Percentiles rank a stretch among this genome's conserved stretches.
Conservation (phyloP, 345 rosid genomes). For the Mallotus nudiflorus region DNA sequence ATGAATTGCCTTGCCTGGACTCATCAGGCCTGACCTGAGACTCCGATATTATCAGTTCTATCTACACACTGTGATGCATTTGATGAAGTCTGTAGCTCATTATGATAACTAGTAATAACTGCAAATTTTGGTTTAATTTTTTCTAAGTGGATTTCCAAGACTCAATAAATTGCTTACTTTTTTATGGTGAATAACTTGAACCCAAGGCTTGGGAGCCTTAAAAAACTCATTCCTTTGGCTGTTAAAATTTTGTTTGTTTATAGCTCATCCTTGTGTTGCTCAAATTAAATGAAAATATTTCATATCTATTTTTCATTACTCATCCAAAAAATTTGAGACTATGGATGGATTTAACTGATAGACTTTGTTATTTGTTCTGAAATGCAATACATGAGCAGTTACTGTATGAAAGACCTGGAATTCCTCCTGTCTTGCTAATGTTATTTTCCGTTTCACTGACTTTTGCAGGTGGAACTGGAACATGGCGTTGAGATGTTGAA, state of each 20-base stretch:
- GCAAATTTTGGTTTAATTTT: no score
- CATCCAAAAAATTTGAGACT: background rate
- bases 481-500: constrained; percentile 72
- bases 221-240: background rate
- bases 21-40: background rate
- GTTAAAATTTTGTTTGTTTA: background rate
- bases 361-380: background rate
- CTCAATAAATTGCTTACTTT: no score
- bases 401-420: background rate
- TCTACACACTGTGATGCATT: background rate
- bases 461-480: constrained; percentile 57
- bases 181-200: background rate
- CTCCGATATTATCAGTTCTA: background rate
- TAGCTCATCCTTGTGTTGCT: background rate
- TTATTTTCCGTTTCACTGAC: background rate
- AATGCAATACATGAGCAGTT: background rate
- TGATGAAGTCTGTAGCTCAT: background rate
- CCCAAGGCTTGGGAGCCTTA: background rate
- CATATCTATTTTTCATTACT: background rate
- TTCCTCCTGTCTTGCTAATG: no score
- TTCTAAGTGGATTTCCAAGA: no score
- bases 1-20: background rate
- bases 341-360: background rate
- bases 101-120: background rate
- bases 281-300: background rate